phyloP scores from a whole-genome alignment of 2,329 filamentous ascomycete genomes.

The Aspergillus terreus region DNA sequence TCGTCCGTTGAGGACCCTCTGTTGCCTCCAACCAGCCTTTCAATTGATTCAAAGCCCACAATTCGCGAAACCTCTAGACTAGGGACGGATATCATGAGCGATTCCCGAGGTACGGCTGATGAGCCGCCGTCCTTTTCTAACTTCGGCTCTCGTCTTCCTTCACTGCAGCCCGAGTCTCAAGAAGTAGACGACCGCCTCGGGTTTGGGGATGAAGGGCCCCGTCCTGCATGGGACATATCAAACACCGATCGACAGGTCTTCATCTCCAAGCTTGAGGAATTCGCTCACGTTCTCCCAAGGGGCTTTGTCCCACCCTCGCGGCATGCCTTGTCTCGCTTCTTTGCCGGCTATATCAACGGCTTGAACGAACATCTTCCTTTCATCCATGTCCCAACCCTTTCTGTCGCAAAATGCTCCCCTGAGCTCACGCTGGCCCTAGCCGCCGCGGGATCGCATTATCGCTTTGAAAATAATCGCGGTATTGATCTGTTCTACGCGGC shows the following conservation, averaged over 20 bases:
- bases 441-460: slow-evolving; percentile 48
- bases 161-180: slow-evolving; percentile 44
- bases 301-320: slow-evolving; percentile 48
- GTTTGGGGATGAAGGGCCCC: slow-evolving; percentile 40
- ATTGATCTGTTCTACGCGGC: slow-evolving; percentile 57
- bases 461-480: slow-evolving; percentile 48
- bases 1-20: slow-evolving; percentile 40
- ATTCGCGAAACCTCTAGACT: slow-evolving; percentile 33
- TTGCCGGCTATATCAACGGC: slow-evolving; percentile 51
- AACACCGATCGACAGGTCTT: slow-evolving; percentile 45
- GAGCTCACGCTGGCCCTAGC: slow-evolving; percentile 51
- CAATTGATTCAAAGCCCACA: slow-evolving; percentile 34
- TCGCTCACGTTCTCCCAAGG: slow-evolving; percentile 44
- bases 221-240: slow-evolving; percentile 46
- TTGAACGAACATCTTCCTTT: slow-evolving; percentile 52
- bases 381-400: slow-evolving; percentile 49
- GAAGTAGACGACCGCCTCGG: slow-evolving; percentile 43
- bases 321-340: slow-evolving; percentile 46
- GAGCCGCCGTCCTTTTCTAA: slow-evolving; percentile 46
- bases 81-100: slow-evolving; percentile 37
- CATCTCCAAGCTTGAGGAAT: slow-evolving; percentile 43
- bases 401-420: slow-evolving; percentile 41
- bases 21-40: slow-evolving; percentile 29
- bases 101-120: slow-evolving; percentile 36
- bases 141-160: slow-evolving; percentile 46